Evolutionary conservation across 352 stramenopile genomes (phyloP).

Genomic region (Elongisporangium prolatum): DNA sequence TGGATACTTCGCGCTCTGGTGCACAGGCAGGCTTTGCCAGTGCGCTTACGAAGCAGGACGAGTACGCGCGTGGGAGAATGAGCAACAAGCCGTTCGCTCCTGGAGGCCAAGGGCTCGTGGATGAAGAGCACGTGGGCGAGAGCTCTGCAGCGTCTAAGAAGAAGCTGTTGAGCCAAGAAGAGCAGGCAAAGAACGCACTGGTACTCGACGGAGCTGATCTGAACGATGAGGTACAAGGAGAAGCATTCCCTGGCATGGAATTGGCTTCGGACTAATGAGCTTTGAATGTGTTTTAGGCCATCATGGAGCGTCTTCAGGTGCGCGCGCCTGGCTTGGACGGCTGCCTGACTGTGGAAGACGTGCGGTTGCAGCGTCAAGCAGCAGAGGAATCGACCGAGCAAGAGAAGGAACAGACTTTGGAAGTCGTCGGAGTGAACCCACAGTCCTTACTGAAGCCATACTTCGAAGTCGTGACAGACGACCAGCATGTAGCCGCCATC

Average conservation of each 20-base stretch:
- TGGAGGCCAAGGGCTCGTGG: slow-evolving; percentile 55
- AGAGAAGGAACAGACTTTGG: slow-evolving; percentile 8
- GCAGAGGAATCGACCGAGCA: slow-evolving; percentile 1
- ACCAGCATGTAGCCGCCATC: slow-evolving; percentile 45
- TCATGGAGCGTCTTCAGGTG: slow-evolving; percentile 42
- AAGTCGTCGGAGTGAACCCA: slow-evolving; percentile 54
- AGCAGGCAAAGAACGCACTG: slow-evolving; percentile 32
- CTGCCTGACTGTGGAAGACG: slow-evolving; percentile 47
- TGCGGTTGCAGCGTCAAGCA: slow-evolving; percentile 8
- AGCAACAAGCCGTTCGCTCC: slow-evolving; percentile 72
- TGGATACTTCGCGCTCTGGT: slow-evolving; percentile 23
- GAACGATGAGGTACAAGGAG: slow-evolving; percentile 19
- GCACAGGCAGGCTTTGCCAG: slow-evolving; percentile 53
- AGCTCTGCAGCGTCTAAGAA: slow-evolving; percentile 5
- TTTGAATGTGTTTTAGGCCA: slow-evolving; percentile 1
- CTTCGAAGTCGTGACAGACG: slow-evolving; percentile 53
- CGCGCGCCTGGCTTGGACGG: slow-evolving; percentile 46
- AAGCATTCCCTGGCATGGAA: neutral
- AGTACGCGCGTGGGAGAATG: slow-evolving; percentile 77
- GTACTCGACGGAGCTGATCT: slow-evolving; percentile 18
- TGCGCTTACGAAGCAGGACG: slow-evolving; percentile 68
- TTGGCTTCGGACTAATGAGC: neutral
- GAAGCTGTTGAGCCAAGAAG: slow-evolving; percentile 19
- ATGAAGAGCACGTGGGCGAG: neutral
- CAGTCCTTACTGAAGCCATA: slow-evolving; percentile 56